phyloP scores from a whole-genome alignment of 2,329 filamentous ascomycete genomes.

The Fusarium ambrosium region DNA sequence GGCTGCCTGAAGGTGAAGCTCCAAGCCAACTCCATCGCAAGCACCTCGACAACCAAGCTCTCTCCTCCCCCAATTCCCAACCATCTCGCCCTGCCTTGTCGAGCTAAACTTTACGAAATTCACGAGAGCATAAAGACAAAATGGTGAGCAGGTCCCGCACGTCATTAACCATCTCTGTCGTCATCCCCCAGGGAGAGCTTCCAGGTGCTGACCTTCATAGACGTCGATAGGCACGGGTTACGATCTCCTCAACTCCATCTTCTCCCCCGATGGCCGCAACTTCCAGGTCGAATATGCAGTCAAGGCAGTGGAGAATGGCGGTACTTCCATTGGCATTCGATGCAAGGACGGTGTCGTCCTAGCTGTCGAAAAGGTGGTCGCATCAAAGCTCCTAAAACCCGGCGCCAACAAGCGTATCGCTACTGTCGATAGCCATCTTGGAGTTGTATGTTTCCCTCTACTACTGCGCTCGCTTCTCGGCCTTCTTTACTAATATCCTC shows the following conservation, averaged over 20 bases:
- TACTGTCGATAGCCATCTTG: conserved; percentile 92
- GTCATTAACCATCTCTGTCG: conserved; percentile 30
- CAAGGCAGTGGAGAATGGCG: conserved; percentile 98
- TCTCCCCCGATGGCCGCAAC: conserved; percentile 98
- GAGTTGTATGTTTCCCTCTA: conserved; percentile 77
- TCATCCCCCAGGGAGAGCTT: conserved; percentile 43
- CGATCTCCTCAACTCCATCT: conserved; percentile 99
- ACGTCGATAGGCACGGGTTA: conserved; percentile 99
- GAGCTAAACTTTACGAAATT: conserved; percentile 14
- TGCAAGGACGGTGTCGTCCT: conserved; percentile 98
- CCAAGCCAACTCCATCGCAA: conserved; percentile 48
- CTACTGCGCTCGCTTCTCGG: background rate
- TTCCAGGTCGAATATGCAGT: conserved; percentile 99
- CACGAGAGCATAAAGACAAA: conserved; percentile 43
- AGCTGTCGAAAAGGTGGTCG: conserved; percentile 95
- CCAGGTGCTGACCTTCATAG: conserved; percentile 63
- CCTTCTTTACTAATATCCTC: conserved; percentile 21
- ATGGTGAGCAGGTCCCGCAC: conserved; percentile 49
- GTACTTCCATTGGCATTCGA: conserved; percentile 94
- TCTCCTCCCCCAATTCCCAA: conserved; percentile 27
- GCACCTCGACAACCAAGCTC: conserved; percentile 36
- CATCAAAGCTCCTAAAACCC: conserved; percentile 94
- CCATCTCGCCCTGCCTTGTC: conserved; percentile 14
- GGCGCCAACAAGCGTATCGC: conserved; percentile 98
- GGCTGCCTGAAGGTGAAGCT: conserved; percentile 59